phyloP scores from a whole-genome alignment of 805 yeast genomes.

The Cyberlindnera mrakii region DNA sequence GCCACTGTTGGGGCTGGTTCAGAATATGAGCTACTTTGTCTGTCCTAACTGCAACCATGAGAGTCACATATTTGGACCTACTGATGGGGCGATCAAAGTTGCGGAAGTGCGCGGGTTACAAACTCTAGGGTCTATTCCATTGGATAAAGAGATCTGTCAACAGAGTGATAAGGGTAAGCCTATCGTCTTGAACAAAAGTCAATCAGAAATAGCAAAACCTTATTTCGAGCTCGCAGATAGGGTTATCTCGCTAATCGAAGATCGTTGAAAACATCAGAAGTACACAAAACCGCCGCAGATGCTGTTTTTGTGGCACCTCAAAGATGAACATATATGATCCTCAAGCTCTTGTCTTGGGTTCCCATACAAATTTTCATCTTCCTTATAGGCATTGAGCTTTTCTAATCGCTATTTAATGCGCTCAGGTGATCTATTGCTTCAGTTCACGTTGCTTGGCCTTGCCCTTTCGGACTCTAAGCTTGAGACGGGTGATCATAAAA shows the following conservation, averaged over 20 bases:
- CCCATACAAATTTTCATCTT: no score
- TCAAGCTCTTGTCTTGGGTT: no score
- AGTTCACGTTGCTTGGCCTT: no score
- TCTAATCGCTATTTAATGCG: no score
- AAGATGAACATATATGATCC: no score
- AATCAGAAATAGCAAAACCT: constrained; percentile 31
- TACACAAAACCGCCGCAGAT: not conserved
- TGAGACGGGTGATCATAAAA: no score
- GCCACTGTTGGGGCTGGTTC: constrained; percentile 72
- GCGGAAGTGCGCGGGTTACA: constrained; percentile 41
- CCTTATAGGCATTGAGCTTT: no score
- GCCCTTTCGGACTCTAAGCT: no score
- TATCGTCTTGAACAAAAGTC: constrained; percentile 39
- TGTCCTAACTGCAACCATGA: constrained; percentile 76
- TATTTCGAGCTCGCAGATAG: constrained; percentile 44
- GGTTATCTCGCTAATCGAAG: constrained; percentile 16
- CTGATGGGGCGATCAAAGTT: constrained; percentile 45
- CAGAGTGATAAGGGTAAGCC: constrained; percentile 66
- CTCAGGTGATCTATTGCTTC: no score
- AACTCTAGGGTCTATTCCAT: constrained; percentile 62
- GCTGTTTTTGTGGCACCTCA: no score
- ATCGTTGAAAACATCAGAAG: not conserved
- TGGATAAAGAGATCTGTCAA: constrained; percentile 51
- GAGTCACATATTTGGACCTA: constrained; percentile 64
- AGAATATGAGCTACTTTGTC: constrained; percentile 72